Percentiles rank a stretch among this genome's conserved stretches.
These are phyloP conservation scores for Saccharomycopsis javanensis DNA, from an alignment of 805 yeast genomes.

Conservation along the genomic window DNA sequence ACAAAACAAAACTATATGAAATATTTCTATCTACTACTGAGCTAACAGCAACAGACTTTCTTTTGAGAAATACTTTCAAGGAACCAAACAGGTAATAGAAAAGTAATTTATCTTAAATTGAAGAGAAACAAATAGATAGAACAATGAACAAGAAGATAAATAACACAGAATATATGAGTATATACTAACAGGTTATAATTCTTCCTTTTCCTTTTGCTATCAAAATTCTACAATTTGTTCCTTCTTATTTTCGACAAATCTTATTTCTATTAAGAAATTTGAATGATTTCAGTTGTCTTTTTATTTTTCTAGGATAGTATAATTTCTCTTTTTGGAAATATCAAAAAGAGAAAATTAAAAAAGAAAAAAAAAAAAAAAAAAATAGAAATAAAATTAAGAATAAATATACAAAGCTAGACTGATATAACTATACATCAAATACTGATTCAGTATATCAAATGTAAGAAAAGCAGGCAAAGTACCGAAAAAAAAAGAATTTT, in stretches of 20 bases:
- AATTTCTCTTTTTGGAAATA: not conserved
- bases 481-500: not conserved
- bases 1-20: not conserved
- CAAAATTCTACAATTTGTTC: not conserved
- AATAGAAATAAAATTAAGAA: not conserved
- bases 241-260: not conserved
- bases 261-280: not conserved
- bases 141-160: not conserved
- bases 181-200: no score
- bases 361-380: not conserved
- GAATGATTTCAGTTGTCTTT: not conserved
- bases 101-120: not conserved
- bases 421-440: not conserved
- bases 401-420: no score
- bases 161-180: not conserved
- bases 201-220: not conserved
- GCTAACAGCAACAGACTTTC: not conserved
- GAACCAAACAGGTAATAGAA: not conserved
- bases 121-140: not conserved
- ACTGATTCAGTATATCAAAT: not conserved
- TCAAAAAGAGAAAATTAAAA: not conserved
- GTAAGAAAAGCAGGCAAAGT: not conserved
- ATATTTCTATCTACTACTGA: constrained; percentile 1
- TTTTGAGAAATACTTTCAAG: not conserved
- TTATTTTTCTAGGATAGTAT: not conserved